Conservation (phyloP, 108 stramenopile species). For the Nitzschia sp. region DNA sequence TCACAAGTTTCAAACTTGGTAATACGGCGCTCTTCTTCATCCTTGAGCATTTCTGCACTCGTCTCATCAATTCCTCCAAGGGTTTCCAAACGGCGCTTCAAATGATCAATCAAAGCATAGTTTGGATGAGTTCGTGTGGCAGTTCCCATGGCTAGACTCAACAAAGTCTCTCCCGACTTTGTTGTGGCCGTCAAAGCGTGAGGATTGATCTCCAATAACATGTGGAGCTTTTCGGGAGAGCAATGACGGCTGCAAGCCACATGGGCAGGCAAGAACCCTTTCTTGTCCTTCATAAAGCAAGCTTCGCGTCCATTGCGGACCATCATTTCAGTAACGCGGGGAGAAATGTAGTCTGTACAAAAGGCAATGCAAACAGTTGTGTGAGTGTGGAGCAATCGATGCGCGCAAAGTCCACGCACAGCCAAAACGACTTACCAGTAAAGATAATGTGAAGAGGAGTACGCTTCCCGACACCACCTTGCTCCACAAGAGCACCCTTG, state of each 20-base stretch:
- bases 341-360: slow-evolving; percentile 54
- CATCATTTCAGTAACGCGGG: slow-evolving; percentile 44
- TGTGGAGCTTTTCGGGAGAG: slow-evolving; percentile 58
- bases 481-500: slow-evolving; percentile 35
- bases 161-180: slow-evolving; percentile 44
- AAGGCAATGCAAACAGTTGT: neutral
- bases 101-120: slow-evolving; percentile 48
- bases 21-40: slow-evolving; percentile 4
- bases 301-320: slow-evolving; percentile 41
- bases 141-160: slow-evolving; percentile 36
- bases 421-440: slow-evolving; percentile 39
- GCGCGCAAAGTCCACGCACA: slow-evolving; percentile 1
- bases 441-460: slow-evolving; percentile 70
- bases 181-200: slow-evolving; percentile 34
- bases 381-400: slow-evolving; percentile 2
- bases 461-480: slow-evolving; percentile 54
- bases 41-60: neutral
- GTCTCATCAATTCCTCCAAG: neutral
- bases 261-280: slow-evolving; percentile 60
- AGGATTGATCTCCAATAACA: slow-evolving; percentile 51
- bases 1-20: neutral
- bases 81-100: slow-evolving; percentile 18
- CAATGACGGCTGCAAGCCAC: slow-evolving; percentile 65
- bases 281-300: slow-evolving; percentile 62
- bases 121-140: slow-evolving; percentile 62